These are phyloP conservation scores for Puccinia polysora DNA, from an alignment of 1,284 basidiomycete species.

Conservation along the genomic window DNA sequence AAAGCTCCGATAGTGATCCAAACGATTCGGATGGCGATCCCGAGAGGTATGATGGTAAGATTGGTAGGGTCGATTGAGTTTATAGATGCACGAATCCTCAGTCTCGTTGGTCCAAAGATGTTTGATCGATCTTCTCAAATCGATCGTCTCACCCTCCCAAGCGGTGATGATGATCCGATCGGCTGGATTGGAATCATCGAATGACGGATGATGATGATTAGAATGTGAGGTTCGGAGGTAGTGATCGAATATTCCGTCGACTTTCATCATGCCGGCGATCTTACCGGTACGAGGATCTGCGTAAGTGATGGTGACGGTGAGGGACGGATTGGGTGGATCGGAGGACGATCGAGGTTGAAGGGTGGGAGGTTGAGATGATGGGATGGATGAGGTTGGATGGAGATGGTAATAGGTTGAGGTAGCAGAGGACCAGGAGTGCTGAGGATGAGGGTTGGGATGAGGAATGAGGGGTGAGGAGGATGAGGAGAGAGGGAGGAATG, in stretches of 20 bases:
- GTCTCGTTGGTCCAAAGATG: constrained; percentile 21
- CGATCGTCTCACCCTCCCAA: constrained; percentile 25
- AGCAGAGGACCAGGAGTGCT: neutral
- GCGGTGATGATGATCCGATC: constrained; percentile 9
- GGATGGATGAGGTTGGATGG: neutral
- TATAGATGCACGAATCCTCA: neutral
- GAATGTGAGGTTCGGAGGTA: neutral
- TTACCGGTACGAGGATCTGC: neutral
- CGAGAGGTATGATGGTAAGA: neutral
- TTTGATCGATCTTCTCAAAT: constrained; percentile 11
- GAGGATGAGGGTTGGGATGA: neutral
- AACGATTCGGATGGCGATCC: neutral
- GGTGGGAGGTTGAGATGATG: neutral
- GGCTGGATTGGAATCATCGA: neutral
- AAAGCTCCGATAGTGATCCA: neutral
- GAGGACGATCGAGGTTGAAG: neutral
- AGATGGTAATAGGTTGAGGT: neutral
- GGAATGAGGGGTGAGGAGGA: neutral
- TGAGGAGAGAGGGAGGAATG: neutral
- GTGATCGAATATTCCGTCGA: neutral
- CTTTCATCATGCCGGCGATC: constrained; percentile 18
- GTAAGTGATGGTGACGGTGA: constrained; percentile 30
- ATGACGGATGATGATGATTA: neutral
- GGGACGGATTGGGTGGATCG: constrained; percentile 6
- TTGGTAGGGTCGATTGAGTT: neutral